phyloP scores from a whole-genome alignment of 306 rosid genomes.

The Alnus glutinosa region DNA sequence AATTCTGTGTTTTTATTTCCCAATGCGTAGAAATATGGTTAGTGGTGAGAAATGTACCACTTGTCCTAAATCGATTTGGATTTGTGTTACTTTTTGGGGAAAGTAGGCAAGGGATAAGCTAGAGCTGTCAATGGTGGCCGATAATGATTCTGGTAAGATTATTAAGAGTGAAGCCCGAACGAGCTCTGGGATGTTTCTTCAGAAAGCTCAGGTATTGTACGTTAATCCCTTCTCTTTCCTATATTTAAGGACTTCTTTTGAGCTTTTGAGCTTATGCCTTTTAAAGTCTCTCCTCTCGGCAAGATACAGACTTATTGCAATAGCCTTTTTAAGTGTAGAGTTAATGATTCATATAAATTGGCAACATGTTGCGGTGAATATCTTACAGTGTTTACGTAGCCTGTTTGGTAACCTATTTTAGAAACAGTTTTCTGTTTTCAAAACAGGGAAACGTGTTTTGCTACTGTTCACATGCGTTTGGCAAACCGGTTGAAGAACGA shows the following conservation, averaged over 20 bases:
- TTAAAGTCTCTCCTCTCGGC: not conserved
- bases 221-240: not conserved
- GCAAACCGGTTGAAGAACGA: too few relatives aligned
- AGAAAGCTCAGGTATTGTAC: slow-evolving; percentile 60
- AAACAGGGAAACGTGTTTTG: too few relatives aligned
- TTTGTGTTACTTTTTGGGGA: slow-evolving; percentile 28
- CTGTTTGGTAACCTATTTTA: too few relatives aligned
- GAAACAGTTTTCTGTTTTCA: too few relatives aligned
- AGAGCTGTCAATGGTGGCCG: slow-evolving; percentile 88
- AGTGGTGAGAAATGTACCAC: not conserved
- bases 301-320: not conserved
- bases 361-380: not conserved
- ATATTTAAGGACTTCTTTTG: not conserved
- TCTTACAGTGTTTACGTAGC: not conserved
- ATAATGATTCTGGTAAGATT: slow-evolving; percentile 81
- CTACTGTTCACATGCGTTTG: too few relatives aligned
- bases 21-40: not conserved
- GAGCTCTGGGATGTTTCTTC: slow-evolving; percentile 93
- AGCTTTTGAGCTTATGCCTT: not conserved
- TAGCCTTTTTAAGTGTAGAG: not conserved
- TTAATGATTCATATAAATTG: not conserved
- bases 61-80: slow-evolving; percentile 6
- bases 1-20: slow-evolving; percentile 16
- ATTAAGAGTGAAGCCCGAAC: slow-evolving; percentile 79
- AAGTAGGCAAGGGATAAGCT: slow-evolving; percentile 80